Evolutionary conservation across 75 land plant species (phyloP).

Genomic region (Larix kaempferi): DNA sequence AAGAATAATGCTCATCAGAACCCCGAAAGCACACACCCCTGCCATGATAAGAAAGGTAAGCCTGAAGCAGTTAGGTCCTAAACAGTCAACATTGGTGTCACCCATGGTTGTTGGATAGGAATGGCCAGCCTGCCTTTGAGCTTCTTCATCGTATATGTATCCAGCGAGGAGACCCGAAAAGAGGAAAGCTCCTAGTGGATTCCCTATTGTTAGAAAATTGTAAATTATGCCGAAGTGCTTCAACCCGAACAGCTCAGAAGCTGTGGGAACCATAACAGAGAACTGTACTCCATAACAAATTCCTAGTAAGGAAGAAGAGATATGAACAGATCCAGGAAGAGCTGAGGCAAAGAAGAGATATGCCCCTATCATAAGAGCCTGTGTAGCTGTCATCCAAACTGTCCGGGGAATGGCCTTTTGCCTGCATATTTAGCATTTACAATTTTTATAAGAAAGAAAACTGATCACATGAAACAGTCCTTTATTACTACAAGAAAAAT

Average conservation of each 20-base stretch:
- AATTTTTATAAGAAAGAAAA: background rate
- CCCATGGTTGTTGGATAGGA: background rate
- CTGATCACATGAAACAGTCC: background rate
- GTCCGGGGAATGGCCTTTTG: conserved; percentile 32
- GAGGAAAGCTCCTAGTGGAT: conserved; percentile 44
- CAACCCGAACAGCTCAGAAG: conserved; percentile 56
- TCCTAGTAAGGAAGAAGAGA: conserved; percentile 37
- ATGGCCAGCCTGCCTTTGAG: conserved; percentile 3
- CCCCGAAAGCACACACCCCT: conserved; percentile 28
- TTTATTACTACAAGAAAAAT: background rate
- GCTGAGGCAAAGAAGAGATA: conserved; percentile 37
- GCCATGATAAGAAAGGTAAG: conserved; percentile 39
- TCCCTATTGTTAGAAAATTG: conserved; percentile 41
- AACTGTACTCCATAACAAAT: conserved; percentile 48
- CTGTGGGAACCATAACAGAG: conserved; percentile 43
- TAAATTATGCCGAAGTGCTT: conserved; percentile 48
- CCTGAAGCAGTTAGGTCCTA: conserved; percentile 44
- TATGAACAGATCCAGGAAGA: conserved; percentile 28
- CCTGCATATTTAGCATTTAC: conserved; percentile 17
- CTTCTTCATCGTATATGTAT: conserved; percentile 38
- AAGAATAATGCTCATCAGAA: conserved; percentile 19
- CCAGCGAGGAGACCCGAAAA: conserved; percentile 57
- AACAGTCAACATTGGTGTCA: background rate
- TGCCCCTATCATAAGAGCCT: conserved; percentile 28
- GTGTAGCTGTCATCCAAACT: conserved; percentile 39